A percentile compares a stretch with the other conserved stretches of the same genome.
These are phyloP conservation scores for Mortierella sp. DNA, from an alignment of 371 early-diverging fungal genomes.

Conservation along the genomic window DNA sequence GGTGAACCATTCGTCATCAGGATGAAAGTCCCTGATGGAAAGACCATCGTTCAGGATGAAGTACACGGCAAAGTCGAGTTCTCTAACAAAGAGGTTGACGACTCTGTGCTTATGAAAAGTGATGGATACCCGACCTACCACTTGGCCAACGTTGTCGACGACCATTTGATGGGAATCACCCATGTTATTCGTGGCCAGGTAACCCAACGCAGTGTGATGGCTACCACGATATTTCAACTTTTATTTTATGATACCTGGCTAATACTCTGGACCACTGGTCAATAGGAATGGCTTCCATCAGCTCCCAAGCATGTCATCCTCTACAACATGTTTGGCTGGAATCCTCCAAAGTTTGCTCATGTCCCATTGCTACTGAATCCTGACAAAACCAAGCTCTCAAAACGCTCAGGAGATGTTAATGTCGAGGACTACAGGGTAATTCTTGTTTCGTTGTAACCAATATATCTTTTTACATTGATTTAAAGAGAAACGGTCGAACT, in stretches of 20 bases:
- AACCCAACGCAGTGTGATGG: not conserved
- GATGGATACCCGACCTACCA: conserved; percentile 96
- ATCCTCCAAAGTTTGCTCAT: conserved; percentile 83
- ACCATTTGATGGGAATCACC: conserved; percentile 89
- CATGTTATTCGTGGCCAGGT: conserved; percentile 94
- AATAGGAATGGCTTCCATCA: conserved; percentile 91
- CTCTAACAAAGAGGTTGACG: conserved; percentile 81
- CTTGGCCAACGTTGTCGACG: conserved; percentile 95
- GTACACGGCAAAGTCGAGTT: conserved; percentile 83
- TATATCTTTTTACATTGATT: not conserved
- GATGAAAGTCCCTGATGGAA: conserved; percentile 73
- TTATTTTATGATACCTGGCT: not conserved
- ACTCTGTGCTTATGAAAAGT: conserved; percentile 90
- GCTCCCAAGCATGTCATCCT: conserved; percentile 91
- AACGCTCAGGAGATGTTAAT: conserved; percentile 83
- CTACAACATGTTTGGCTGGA: conserved; percentile 87
- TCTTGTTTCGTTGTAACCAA: not conserved
- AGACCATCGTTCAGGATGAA: conserved; percentile 73
- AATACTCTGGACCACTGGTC: not conserved
- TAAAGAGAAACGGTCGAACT: not conserved
- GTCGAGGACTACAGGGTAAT: conserved; percentile 71
- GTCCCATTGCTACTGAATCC: conserved; percentile 89
- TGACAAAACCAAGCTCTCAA: conserved; percentile 88
- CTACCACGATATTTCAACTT: not conserved
- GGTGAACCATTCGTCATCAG: conserved; percentile 78